Base-by-base conservation (phyloP, 768 basidiomycete species). In the Hortiboletus campestris region DNA sequence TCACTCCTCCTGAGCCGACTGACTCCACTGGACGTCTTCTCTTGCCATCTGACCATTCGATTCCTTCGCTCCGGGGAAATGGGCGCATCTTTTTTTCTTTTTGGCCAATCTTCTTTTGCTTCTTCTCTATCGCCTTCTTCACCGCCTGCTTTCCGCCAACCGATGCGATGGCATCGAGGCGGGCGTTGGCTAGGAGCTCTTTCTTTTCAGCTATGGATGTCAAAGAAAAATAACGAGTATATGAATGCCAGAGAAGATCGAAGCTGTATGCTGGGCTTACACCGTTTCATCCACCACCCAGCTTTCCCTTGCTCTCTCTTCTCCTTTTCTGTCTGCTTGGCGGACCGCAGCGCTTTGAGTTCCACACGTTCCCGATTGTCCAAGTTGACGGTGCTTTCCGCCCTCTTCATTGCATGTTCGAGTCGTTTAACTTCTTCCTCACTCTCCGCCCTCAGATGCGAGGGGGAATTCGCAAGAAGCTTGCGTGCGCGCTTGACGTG, bases 41-140 rank as follows among this genome's bases (percentile, higher is more conserved):
- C 47, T 59, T 61, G 44, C 51, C 54, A 44, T 51, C 17, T 31
- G 57, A 29, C 51, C 52, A 13, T 53, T 60, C 58, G 22, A 16
- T 29, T 11, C 51, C 63, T 57, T 57, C 61, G 25, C 41, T 62
- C 51, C 63, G 64, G 31, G 76, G 66, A 67, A 85, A 87, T 13
- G 94, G 94, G 50, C 92, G 76, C 53, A 81, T 85, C 64, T 83
- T 88, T 74, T 95, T 96, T 77, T 96, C 94, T 71, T 89, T 94
- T 71, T 93, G 91, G 48, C 80, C 80, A 19, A 87, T 75, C 77
- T 94, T 96, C 71, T 84, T 91, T 72, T 90, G 85, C 70, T 85
- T 94, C 80, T 90, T 95, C 63, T 91, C 91, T 29, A 96, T 84
- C 6, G 84, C 91, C 72, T 88, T 94, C 67, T 88, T 91, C 49